Conservation (phyloP, 2,329 filamentous ascomycete genomes). For the Hypomyces perniciosus region DNA sequence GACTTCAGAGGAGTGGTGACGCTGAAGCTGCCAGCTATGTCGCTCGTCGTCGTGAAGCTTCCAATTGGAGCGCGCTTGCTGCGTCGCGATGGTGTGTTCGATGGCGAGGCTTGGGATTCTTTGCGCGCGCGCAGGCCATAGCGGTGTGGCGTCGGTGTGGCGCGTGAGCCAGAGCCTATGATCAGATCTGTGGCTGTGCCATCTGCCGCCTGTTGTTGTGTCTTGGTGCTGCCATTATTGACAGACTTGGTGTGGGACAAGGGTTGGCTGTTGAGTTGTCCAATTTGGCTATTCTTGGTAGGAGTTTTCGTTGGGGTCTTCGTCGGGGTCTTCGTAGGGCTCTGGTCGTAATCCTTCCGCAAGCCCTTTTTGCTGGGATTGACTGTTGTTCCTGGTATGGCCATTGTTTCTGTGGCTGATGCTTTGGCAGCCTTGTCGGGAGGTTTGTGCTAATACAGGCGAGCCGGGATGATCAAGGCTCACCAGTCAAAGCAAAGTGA, state of each 20-base stretch:
- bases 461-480: no score
- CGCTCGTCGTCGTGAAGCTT: background rate
- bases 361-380: background rate
- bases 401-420: no score
- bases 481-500: no score
- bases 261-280: background rate
- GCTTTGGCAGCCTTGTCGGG: no score
- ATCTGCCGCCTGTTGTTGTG: no score
- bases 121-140: conserved; percentile 22
- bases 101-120: conserved; percentile 16
- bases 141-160: conserved; percentile 18
- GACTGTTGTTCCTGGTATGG: no score
- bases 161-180: conserved; percentile 7
- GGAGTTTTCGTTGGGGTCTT: no score
- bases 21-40: background rate
- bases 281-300: no score
- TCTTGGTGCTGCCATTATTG: background rate
- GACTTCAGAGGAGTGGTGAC: no score
- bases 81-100: conserved; percentile 18
- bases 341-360: background rate
- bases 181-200: conserved; percentile 11
- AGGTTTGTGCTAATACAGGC: no score
- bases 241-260: no score
- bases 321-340: background rate
- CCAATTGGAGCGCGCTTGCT: conserved; percentile 1